Conservation (phyloP, 148 eudicot species). For the Pouteria glomerata region DNA sequence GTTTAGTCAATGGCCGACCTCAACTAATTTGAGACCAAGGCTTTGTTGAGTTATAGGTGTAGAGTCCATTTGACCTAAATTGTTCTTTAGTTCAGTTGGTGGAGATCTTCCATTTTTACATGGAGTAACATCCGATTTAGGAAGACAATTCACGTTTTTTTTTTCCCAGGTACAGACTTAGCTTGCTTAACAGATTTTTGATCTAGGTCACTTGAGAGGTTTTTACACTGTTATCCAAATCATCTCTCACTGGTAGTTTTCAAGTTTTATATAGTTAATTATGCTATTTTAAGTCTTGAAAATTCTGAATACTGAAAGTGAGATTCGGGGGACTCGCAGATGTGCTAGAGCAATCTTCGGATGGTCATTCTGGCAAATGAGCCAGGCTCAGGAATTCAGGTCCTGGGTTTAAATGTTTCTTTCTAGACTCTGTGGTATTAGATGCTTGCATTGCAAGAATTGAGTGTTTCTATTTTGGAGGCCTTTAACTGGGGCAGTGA, state of each 20-base stretch:
- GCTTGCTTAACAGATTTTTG: no score
- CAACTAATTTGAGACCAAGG: no score
- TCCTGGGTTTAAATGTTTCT: no score
- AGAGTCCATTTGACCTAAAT: background rate
- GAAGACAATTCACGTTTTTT: background rate
- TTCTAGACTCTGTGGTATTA: background rate
- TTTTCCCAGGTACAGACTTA: no score
- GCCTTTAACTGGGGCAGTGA: slow-evolving; percentile 25
- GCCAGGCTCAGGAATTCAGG: slow-evolving; percentile 40
- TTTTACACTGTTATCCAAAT: no score
- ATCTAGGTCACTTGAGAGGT: no score
- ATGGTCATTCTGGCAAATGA: slow-evolving; percentile 53
- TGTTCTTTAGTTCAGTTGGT: background rate
- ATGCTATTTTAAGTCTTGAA: slow-evolving; percentile 12
- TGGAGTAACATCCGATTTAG: background rate
- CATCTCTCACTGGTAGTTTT: no score
- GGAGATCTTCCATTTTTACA: background rate
- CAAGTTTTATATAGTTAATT: slow-evolving; percentile 9
- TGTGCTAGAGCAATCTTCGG: slow-evolving; percentile 60
- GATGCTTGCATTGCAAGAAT: background rate
- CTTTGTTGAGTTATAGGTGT: no score
- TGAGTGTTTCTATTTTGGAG: background rate
- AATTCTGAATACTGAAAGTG: slow-evolving; percentile 38
- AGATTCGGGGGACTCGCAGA: slow-evolving; percentile 80
- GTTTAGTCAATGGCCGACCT: no score